Percentiles rank a stretch among this genome's conserved stretches.
Conservation (phyloP, 495 filamentous ascomycete genomes). For the Hypoxylon subgilvum region DNA sequence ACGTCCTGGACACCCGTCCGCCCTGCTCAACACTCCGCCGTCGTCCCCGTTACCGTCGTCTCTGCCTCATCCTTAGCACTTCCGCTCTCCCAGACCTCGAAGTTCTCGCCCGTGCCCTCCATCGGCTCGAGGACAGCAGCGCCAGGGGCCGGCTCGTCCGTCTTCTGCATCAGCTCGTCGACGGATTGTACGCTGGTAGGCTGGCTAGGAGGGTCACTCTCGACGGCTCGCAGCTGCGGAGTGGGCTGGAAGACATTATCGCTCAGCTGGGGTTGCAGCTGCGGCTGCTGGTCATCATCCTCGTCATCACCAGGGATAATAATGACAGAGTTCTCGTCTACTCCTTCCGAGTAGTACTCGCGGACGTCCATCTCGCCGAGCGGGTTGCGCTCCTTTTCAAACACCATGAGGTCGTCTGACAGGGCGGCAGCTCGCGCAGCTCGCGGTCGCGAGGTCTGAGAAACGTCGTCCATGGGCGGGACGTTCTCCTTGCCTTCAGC, state of each 20-base stretch:
- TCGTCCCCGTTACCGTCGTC: constrained; percentile 15
- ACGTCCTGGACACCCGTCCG: background rate
- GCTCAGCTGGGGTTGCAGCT: constrained; percentile 13
- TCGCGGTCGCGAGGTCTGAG: constrained; percentile 52
- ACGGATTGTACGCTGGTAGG: constrained; percentile 32
- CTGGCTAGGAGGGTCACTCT: constrained; percentile 31
- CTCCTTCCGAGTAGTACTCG: constrained; percentile 75
- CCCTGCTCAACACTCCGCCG: constrained; percentile 11
- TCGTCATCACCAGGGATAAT: constrained; percentile 66
- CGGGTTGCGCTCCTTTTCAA: constrained; percentile 65
- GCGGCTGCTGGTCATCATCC: constrained; percentile 32
- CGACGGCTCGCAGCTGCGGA: constrained; percentile 44
- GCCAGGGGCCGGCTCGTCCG: constrained; percentile 42
- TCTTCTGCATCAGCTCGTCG: constrained; percentile 58
- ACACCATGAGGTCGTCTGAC: constrained; percentile 48
- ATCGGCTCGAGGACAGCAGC: constrained; percentile 57
- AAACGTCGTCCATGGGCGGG: constrained; percentile 68
- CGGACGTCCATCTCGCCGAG: constrained; percentile 72
- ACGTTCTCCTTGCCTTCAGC: constrained; percentile 86
- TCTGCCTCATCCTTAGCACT: constrained; percentile 60
- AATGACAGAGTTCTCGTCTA: constrained; percentile 65
- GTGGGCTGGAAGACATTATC: constrained; percentile 39
- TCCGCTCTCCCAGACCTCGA: constrained; percentile 71
- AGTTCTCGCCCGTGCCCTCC: constrained; percentile 58
- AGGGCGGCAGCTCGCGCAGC: constrained; percentile 20